Evolutionary conservation across 2,329 filamentous ascomycete genomes (phyloP).

Genomic region (Colletotrichum sp.): DNA sequence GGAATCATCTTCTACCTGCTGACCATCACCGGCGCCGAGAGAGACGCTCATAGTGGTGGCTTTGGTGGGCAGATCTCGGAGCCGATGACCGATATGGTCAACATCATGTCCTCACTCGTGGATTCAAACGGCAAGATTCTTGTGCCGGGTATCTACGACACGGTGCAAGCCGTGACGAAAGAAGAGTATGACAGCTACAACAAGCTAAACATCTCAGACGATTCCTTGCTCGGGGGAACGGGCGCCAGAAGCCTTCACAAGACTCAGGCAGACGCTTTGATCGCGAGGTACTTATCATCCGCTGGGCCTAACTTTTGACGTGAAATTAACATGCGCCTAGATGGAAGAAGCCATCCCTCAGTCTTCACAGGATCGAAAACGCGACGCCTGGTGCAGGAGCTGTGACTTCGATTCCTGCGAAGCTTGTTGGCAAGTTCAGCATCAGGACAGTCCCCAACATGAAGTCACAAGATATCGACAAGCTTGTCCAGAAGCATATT

Average conservation of each 20-base stretch:
- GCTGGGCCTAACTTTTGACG: slow-evolving; percentile 65
- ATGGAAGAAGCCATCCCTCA: slow-evolving; percentile 94
- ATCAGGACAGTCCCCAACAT: slow-evolving; percentile 98
- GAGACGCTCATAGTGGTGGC: slow-evolving; percentile 95
- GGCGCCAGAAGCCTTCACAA: slow-evolving; percentile 78
- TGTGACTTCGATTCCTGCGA: slow-evolving; percentile 98
- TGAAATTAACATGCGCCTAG: slow-evolving; percentile 95
- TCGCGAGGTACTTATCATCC: not conserved
- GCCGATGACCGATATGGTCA: slow-evolving; percentile 95
- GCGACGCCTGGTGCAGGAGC: slow-evolving; percentile 92
- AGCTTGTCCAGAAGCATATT: slow-evolving; percentile 82
- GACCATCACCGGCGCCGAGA: slow-evolving; percentile 86
- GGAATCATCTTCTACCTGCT: slow-evolving; percentile 98
- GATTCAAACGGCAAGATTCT: slow-evolving; percentile 90
- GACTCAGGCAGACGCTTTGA: slow-evolving; percentile 4
- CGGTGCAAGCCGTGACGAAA: slow-evolving; percentile 85
- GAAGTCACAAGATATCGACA: slow-evolving; percentile 89
- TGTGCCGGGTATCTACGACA: slow-evolving; percentile 89
- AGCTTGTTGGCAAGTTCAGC: slow-evolving; percentile 97
- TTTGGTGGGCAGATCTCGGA: slow-evolving; percentile 97
- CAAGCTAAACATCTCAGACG: slow-evolving; percentile 92
- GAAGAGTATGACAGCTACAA: slow-evolving; percentile 91
- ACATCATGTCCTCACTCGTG: slow-evolving; percentile 82
- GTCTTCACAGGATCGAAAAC: slow-evolving; percentile 92
- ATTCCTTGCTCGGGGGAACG: slow-evolving; percentile 88